A percentile compares a stretch with the other conserved stretches of the same genome.
These are phyloP conservation scores for Hemerocallis citrina DNA, from an alignment of 106 monocot genomes.

Conservation along the genomic window DNA sequence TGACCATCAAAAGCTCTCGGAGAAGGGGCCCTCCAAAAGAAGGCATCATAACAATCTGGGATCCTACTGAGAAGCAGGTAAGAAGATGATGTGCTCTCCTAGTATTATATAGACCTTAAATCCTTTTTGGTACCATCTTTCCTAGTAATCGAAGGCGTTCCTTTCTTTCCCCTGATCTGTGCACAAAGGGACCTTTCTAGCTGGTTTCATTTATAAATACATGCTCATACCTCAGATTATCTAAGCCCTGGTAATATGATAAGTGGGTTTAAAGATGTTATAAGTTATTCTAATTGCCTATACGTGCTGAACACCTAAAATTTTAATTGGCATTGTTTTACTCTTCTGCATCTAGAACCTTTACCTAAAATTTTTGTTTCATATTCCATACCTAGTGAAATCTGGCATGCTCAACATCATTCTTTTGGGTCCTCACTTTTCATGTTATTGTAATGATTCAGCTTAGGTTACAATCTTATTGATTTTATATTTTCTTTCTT, in stretches of 20 bases:
- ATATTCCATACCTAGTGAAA: neutral
- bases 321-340: neutral
- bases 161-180: neutral
- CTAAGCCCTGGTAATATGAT: too few relatives aligned
- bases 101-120: neutral
- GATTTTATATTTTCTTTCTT: too few relatives aligned
- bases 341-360: neutral
- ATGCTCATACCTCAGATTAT: too few relatives aligned
- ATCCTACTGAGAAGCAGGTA: conserved; percentile 82
- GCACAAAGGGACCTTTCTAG: too few relatives aligned
- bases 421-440: neutral
- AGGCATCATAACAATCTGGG: conserved; percentile 87
- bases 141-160: neutral
- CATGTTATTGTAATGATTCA: too few relatives aligned
- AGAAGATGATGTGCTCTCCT: neutral
- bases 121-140: neutral
- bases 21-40: conserved; percentile 29
- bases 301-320: neutral
- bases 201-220: too few relatives aligned
- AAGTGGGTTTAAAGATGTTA: neutral
- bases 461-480: too few relatives aligned
- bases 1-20: conserved; percentile 32
- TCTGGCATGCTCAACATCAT: neutral
- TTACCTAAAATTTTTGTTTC: neutral
- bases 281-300: neutral